These are phyloP conservation scores for Neurospora intermedia DNA, from an alignment of 495 filamentous ascomycete species.

Conservation along the genomic window DNA sequence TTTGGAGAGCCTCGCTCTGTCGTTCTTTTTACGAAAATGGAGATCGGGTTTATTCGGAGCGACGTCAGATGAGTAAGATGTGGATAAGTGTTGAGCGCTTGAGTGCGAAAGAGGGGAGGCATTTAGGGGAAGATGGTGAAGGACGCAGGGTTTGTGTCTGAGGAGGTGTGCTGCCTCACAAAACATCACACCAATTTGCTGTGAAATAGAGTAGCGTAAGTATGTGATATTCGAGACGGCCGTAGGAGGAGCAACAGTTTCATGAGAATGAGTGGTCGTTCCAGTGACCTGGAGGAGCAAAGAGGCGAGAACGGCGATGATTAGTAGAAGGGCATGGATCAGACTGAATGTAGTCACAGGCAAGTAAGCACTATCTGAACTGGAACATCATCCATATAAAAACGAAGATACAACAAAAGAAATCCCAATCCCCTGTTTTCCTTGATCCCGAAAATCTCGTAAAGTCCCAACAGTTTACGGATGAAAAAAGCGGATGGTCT, in stretches of 20 bases:
- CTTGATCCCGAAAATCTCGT: background rate
- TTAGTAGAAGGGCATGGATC: background rate
- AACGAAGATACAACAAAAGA: background rate
- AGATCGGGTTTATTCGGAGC: background rate
- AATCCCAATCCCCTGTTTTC: background rate
- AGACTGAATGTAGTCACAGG: background rate
- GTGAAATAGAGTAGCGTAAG: background rate
- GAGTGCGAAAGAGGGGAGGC: background rate
- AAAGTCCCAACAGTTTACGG: background rate
- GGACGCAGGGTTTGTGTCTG: background rate
- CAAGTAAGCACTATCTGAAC: background rate
- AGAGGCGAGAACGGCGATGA: background rate
- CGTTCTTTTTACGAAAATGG: background rate
- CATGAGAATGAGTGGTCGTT: background rate
- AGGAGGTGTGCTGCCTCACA: background rate
- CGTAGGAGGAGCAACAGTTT: background rate
- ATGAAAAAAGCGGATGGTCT: background rate
- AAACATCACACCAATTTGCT: background rate
- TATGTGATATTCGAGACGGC: background rate
- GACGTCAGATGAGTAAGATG: background rate
- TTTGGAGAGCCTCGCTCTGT: background rate
- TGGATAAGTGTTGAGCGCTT: background rate
- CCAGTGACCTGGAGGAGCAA: background rate
- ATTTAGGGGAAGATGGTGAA: background rate
- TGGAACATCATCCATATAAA: background rate